A percentile compares a stretch with the other conserved stretches of the same genome.
Evolutionary conservation across 495 filamentous ascomycete genomes (phyloP).

Genomic region (Talaromyces thailandensis): DNA sequence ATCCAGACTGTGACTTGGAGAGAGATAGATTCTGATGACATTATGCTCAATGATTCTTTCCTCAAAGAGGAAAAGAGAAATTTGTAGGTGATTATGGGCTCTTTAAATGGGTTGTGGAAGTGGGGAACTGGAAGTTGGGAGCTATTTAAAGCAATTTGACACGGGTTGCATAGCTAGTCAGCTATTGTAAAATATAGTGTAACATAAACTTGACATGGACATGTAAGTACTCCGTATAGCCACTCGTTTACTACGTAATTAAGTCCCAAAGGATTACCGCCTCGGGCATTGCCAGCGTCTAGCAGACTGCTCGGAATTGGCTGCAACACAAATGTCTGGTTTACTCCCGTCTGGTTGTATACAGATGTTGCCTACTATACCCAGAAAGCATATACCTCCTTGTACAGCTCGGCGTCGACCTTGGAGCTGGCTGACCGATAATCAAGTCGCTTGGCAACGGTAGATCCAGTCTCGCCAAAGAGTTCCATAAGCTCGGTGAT

Average conservation of each 20-base stretch:
- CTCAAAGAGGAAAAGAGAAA: background rate
- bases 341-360: too few species aligned
- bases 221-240: background rate
- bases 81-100: background rate
- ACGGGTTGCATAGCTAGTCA: background rate
- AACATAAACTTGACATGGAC: background rate
- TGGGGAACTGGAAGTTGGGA: background rate
- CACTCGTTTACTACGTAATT: background rate
- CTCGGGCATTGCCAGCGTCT: too few species aligned
- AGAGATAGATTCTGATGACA: constrained; percentile 1
- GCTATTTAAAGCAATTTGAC: background rate
- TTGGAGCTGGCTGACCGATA: too few species aligned
- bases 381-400: too few species aligned
- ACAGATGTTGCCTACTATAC: too few species aligned
- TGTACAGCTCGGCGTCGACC: too few species aligned
- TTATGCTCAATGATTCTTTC: background rate
- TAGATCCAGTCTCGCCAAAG: too few species aligned
- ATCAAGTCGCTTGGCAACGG: too few species aligned
- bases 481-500: too few species aligned
- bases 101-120: background rate
- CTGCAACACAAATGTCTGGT: too few species aligned
- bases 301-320: too few species aligned
- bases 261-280: too few species aligned
- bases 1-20: constrained; percentile 35
- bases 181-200: background rate